A percentile compares a stretch with the other conserved stretches of the same genome.
phyloP scores from a whole-genome alignment of 495 filamentous ascomycete genomes.

The Podospora sp. region DNA sequence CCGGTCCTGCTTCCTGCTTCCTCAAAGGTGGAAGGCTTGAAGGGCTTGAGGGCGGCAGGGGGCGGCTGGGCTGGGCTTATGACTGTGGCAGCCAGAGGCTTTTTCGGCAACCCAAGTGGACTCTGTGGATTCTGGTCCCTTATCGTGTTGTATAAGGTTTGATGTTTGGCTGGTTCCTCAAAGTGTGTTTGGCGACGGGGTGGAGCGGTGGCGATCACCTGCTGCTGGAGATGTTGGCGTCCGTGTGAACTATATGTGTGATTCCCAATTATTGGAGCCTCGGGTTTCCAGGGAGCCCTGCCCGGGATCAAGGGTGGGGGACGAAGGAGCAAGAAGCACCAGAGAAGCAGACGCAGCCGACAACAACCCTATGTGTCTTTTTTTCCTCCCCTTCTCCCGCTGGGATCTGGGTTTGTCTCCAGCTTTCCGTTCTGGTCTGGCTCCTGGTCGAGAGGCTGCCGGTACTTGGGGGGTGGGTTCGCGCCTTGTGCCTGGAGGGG shows the following conservation, averaged over 20 bases:
- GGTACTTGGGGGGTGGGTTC: slow-evolving; percentile 18
- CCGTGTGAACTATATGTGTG: slow-evolving; percentile 22
- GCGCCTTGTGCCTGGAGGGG: slow-evolving; percentile 18
- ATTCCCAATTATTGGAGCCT: slow-evolving; percentile 30
- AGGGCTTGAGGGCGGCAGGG: background rate
- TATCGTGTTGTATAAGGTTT: slow-evolving; percentile 13
- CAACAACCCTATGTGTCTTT: background rate
- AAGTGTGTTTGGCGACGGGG: slow-evolving; percentile 23
- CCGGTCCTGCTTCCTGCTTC: background rate
- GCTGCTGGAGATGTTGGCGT: slow-evolving; percentile 14
- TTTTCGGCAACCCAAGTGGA: background rate
- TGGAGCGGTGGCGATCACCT: slow-evolving; percentile 34
- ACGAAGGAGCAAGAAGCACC: slow-evolving; percentile 16
- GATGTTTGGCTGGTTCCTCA: background rate
- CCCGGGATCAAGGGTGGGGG: slow-evolving; percentile 18
- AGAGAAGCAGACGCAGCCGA: background rate
- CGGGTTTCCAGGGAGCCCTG: slow-evolving; percentile 26
- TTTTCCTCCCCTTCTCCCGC: too few species aligned
- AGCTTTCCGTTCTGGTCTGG: background rate
- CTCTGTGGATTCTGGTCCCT: background rate
- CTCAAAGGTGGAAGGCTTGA: background rate
- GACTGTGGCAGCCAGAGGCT: background rate
- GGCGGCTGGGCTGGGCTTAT: background rate
- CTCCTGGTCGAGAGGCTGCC: slow-evolving; percentile 5
- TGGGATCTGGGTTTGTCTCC: background rate